A percentile compares a stretch with the other conserved stretches of the same genome.
These are phyloP conservation scores for Pseudotsuga menziesii DNA, from an alignment of 75 land plant species.

Conservation along the genomic window DNA sequence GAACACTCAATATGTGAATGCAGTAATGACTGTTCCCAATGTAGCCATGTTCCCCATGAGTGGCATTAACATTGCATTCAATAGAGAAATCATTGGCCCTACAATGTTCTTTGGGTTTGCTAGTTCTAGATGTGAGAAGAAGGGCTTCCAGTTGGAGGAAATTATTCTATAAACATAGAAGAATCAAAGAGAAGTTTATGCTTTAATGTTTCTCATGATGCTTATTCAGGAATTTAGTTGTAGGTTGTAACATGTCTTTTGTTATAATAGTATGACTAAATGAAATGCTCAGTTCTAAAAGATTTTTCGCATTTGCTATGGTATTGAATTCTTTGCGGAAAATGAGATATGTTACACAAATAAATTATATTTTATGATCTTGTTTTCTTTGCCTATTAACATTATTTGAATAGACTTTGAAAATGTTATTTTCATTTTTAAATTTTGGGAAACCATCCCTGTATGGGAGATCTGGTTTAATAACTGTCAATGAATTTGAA, in stretches of 20 bases:
- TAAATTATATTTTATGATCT: background rate
- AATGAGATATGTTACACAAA: background rate
- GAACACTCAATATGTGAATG: constrained; percentile 70
- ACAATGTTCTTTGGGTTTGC: constrained; percentile 42
- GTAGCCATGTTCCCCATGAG: constrained; percentile 45
- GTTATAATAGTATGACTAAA: background rate
- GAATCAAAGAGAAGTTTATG: background rate
- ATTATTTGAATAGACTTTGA: too few relatives aligned
- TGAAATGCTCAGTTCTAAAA: background rate
- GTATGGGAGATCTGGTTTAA: background rate
- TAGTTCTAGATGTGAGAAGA: constrained; percentile 2
- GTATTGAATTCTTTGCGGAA: background rate
- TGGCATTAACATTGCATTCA: constrained; percentile 65
- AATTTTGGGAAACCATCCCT: background rate
- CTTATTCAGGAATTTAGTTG: background rate
- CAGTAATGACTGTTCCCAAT: constrained; percentile 75
- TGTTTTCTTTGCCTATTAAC: background rate
- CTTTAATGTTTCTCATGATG: background rate
- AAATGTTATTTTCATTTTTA: background rate
- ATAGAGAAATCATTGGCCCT: constrained; percentile 64
- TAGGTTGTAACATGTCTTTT: too few relatives aligned
- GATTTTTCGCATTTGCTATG: background rate
- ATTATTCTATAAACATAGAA: background rate
- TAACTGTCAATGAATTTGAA: background rate
- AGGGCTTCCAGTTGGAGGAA: background rate